Percentiles rank a stretch among this genome's conserved stretches.
phyloP scores from a whole-genome alignment of 2,329 filamentous ascomycete genomes.

The Claviceps sp. region DNA sequence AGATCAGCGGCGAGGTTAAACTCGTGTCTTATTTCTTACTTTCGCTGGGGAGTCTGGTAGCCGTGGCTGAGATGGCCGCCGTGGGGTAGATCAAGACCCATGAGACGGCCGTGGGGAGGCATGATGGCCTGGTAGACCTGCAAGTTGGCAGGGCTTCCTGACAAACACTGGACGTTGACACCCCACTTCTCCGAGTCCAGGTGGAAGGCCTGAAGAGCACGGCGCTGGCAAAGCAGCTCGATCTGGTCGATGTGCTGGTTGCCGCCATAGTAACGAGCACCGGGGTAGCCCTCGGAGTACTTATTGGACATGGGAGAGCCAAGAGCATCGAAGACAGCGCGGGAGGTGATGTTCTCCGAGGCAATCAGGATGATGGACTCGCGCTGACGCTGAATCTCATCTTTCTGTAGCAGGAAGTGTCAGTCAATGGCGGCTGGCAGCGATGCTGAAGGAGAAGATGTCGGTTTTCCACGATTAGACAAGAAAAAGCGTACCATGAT shows the following conservation, averaged over 20 bases:
- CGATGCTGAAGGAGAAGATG: not conserved
- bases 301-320: slow-evolving; percentile 96
- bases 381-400: slow-evolving; percentile 90
- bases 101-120: slow-evolving; percentile 86
- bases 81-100: slow-evolving; percentile 91
- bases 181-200: slow-evolving; percentile 84
- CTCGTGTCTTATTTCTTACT: slow-evolving; percentile 36
- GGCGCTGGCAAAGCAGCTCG: slow-evolving; percentile 86
- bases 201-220: slow-evolving; percentile 84
- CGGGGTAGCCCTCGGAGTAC: slow-evolving; percentile 97
- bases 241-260: slow-evolving; percentile 98
- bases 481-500: slow-evolving; percentile 64
- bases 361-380: slow-evolving; percentile 98
- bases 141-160: slow-evolving; percentile 88
- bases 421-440: slow-evolving; percentile 17
- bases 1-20: not conserved
- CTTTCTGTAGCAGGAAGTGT: slow-evolving; percentile 45
- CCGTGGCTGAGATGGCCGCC: slow-evolving; percentile 93
- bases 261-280: slow-evolving; percentile 96
- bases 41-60: slow-evolving; percentile 90
- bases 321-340: slow-evolving; percentile 93
- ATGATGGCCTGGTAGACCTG: slow-evolving; percentile 98
- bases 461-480: not conserved
- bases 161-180: slow-evolving; percentile 93
- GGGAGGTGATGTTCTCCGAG: slow-evolving; percentile 98